Evolutionary conservation across 257 asterid genomes (phyloP), one percentile per base, ranked within the genome.

Genomic region (Rauvolfia tetraphylla): DNA sequence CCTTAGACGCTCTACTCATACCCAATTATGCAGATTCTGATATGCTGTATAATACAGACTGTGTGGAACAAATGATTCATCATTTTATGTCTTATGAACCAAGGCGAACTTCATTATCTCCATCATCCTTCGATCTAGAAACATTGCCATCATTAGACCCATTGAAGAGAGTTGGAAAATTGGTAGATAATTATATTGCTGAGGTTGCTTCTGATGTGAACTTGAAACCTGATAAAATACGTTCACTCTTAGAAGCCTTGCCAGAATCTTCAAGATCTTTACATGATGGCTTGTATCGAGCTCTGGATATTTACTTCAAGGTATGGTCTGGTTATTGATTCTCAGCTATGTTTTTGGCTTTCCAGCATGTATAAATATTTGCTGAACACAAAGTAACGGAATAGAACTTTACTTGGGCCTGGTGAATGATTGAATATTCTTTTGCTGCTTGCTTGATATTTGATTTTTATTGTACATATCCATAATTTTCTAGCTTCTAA

Each of bases 211-310:
- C 97, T 71, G 99, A 96, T 75, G 91, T 91, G 58, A 91, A 87
- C 87, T 85, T 93, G 89, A 93, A 95, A 82, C 97, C 93, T 10
- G 90, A 83, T 74, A 90, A 91, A 75, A 53, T 93, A 8, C 97
- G 87, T 53, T 76, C 83, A 1, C 83, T 95, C 84, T 98, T 95
- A 10, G 95, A 88, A 85, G 90, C 90, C 44, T 84, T 95, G 81
- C 98, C 99, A 18, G 96, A 90, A 74, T 87, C 93, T 77, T 89
- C 96, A 9, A 88, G 99, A 85, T 81, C 93, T 59, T 89, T 96
- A 89, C 93, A 96, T 70, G 99, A 96, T 84, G 99, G 99, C 82
- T 79, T 96, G 62, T 96, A 96, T 80, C 85, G 98, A 77, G 97
- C 97, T 49, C 48, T 96, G 53, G 98, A 96, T 80, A 87, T 93